Percentiles rank a stretch among this genome's conserved stretches.
Evolutionary conservation across 2,329 filamentous ascomycete species (phyloP).

Genomic region (Sarocladiaceae sp.): DNA sequence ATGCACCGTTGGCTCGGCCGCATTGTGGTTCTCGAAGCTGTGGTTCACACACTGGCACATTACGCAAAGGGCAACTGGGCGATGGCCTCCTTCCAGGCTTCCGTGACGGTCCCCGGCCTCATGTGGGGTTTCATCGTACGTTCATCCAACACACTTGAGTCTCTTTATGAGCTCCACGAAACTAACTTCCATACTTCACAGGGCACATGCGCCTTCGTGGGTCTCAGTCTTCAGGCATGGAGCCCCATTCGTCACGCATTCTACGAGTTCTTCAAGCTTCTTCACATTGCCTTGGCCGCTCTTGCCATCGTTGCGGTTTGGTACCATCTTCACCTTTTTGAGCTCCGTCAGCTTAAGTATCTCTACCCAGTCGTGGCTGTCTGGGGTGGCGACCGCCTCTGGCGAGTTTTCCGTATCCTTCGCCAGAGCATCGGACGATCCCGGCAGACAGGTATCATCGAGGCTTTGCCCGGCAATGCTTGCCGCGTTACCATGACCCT

Average conservation of each 20-base stretch:
- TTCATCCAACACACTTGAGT: constrained; percentile 13
- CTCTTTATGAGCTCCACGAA: background rate
- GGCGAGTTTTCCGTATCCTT: constrained; percentile 52
- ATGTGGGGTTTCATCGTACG: constrained; percentile 59
- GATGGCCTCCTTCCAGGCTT: constrained; percentile 11
- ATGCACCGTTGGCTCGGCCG: constrained; percentile 76
- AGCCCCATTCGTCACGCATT: constrained; percentile 70
- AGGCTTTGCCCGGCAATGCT: constrained; percentile 71
- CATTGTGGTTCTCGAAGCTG: constrained; percentile 63
- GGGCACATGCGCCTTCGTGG: constrained; percentile 54
- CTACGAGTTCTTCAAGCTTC: constrained; percentile 70
- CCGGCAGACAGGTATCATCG: constrained; percentile 62
- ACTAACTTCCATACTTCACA: constrained; percentile 19
- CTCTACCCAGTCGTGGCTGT: constrained; percentile 56
- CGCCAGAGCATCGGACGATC: constrained; percentile 62
- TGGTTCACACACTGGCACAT: constrained; percentile 60
- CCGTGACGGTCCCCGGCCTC: constrained; percentile 37
- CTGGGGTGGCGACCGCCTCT: constrained; percentile 59
- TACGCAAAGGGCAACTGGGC: constrained; percentile 48
- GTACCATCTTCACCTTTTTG: constrained; percentile 55
- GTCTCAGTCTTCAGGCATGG: constrained; percentile 61
- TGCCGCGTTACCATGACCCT: constrained; percentile 67
- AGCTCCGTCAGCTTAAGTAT: constrained; percentile 50
- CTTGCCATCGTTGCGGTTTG: constrained; percentile 57
- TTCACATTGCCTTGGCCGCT: constrained; percentile 61